Evolutionary conservation across 2,329 filamentous ascomycete species (phyloP).

Genomic region (Alternaria arborescens): DNA sequence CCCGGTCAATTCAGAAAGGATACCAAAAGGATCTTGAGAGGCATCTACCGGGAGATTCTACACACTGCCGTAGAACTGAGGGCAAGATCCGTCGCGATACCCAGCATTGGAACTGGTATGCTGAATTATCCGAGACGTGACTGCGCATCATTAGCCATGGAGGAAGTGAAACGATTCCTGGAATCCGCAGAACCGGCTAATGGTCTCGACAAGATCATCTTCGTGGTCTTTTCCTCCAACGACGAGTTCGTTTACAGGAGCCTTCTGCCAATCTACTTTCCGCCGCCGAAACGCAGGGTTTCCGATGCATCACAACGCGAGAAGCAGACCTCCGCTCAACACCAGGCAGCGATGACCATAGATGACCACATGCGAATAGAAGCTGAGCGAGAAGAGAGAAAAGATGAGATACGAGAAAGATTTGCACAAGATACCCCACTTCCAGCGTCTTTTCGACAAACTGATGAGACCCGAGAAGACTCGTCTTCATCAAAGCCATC

Average conservation of each 20-base stretch:
- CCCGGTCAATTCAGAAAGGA: slow-evolving; percentile 33
- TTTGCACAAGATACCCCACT: slow-evolving; percentile 21
- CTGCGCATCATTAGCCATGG: slow-evolving; percentile 42
- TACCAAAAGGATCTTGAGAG: slow-evolving; percentile 36
- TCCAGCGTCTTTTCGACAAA: slow-evolving; percentile 8
- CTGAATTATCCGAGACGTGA: slow-evolving; percentile 40
- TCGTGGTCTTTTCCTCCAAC: slow-evolving; percentile 39
- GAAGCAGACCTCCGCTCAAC: slow-evolving; percentile 31
- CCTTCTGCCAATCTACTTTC: slow-evolving; percentile 45
- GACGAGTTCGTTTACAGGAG: slow-evolving; percentile 45
- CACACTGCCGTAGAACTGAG: slow-evolving; percentile 32
- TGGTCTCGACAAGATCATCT: slow-evolving; percentile 41
- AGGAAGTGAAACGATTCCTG: slow-evolving; percentile 45
- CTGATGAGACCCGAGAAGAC: not conserved
- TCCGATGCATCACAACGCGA: slow-evolving; percentile 22
- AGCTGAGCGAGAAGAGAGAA: slow-evolving; percentile 30
- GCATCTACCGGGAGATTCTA: slow-evolving; percentile 42
- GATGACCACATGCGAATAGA: slow-evolving; percentile 36
- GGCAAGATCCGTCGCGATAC: slow-evolving; percentile 45
- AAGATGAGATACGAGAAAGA: slow-evolving; percentile 26
- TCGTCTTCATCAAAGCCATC: not conserved
- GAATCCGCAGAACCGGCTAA: slow-evolving; percentile 31
- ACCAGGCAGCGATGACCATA: slow-evolving; percentile 30
- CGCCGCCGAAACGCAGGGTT: slow-evolving; percentile 27
- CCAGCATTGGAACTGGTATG: slow-evolving; percentile 44